These are phyloP conservation scores for Fusarium haematococcum DNA, from an alignment of 2,329 filamentous ascomycete species.

Conservation along the genomic window DNA sequence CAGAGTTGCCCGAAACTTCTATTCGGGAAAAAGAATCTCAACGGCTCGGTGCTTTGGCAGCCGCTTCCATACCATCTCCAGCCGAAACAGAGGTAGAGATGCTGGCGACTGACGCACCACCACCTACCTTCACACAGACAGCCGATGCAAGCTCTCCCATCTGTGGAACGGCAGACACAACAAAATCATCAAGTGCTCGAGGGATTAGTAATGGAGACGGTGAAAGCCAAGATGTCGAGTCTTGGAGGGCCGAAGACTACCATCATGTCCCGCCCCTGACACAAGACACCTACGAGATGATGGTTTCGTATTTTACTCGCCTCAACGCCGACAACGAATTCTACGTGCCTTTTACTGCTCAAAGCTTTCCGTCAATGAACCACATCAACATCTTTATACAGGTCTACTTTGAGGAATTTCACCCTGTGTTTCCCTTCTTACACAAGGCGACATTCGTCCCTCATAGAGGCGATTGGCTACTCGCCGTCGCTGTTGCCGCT, in stretches of 20 bases:
- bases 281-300: background rate
- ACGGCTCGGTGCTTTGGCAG: background rate
- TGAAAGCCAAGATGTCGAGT: background rate
- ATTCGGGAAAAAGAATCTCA: background rate
- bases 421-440: background rate
- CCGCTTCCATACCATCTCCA: background rate
- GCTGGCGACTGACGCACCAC: background rate
- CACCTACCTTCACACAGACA: background rate
- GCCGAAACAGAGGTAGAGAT: background rate
- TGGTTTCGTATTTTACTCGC: background rate
- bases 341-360: background rate
- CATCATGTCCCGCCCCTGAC: background rate
- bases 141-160: background rate
- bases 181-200: too few relatives aligned
- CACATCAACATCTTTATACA: background rate
- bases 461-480: background rate
- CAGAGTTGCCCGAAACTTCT: background rate
- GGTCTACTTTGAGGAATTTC: background rate
- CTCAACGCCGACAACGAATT: background rate
- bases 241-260: background rate
- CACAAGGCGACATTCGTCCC: background rate
- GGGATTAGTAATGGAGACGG: too few relatives aligned
- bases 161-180: too few relatives aligned
- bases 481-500: background rate
- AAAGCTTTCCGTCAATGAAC: background rate